Evolutionary conservation across 1,139 yeast genomes (phyloP), one percentile per base, ranked within the genome.

Genomic region (Magnusiomyces ingens): DNA sequence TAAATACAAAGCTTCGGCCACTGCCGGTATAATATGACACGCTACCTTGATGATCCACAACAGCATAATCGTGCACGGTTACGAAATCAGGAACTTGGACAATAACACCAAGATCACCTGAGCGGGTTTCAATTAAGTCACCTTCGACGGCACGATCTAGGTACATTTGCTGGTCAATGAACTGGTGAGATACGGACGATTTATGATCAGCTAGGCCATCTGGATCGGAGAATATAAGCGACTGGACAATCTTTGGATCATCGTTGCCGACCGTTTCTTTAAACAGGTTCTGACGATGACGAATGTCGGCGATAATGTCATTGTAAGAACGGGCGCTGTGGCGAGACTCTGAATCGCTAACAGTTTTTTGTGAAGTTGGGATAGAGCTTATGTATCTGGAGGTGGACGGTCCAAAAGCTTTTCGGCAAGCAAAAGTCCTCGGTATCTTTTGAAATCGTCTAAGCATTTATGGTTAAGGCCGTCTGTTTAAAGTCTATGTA

Each of bases 1-100:
- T 50, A 36, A 55, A 51, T 6, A 38, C 47, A 38, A 55, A 47
- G 3, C 46, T 40, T 17, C 45, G 17, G 5, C 50, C 44, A 11
- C 40, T 37, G 1, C 44, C 46, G 3, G 32, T 44, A 17, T 29
- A 29, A 17, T 45, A 45, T 11, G 26, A 6, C 18, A 55, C 55
- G 15, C 48, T 37, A 13, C 55, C 55, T 18, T 52, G 55, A 36
- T 55, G 57, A 45, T 55, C 54, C 43, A 55, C 46, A 10, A 55
- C 43, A 10, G 53, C 44, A 44, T 43, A 52, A 6, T 45, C 40
- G 44, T 43, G 52, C 4, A 50, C 19, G 1, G 35, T 42, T 10
- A 52, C 43, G 32, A 46, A 43, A 40, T 55, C 57, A 17, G 57
- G 57, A 17, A 55, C 47, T 44, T 49, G 50, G 3, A 55, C 37